These are phyloP conservation scores for Cystofilobasidium macerans DNA, from an alignment of 768 basidiomycete species.

Conservation along the genomic window DNA sequence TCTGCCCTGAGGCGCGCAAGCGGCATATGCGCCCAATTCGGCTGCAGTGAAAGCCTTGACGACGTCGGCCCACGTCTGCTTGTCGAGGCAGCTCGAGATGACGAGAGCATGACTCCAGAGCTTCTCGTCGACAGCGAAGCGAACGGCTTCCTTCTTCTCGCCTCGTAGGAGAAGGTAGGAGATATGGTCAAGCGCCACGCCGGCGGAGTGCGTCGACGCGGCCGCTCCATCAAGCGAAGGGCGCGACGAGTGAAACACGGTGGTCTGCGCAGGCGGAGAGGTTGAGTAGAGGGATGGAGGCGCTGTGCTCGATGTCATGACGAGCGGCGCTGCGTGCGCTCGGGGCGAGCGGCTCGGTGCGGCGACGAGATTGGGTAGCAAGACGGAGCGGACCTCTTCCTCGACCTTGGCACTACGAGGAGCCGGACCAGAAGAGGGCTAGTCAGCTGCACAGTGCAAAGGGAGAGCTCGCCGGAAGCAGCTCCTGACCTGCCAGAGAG, in stretches of 20 bases:
- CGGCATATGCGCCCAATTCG: slow-evolving; percentile 46
- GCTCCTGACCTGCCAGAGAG: slow-evolving; percentile 67
- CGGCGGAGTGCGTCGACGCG: slow-evolving; percentile 46
- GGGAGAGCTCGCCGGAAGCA: neutral
- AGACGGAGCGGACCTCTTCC: slow-evolving; percentile 49
- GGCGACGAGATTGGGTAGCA: slow-evolving; percentile 14
- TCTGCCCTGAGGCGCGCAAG: neutral
- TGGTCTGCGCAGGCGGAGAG: neutral
- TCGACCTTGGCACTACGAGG: slow-evolving; percentile 54
- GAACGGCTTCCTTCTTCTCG: slow-evolving; percentile 73
- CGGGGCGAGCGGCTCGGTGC: neutral
- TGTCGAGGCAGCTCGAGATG: slow-evolving; percentile 83
- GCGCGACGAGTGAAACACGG: neutral
- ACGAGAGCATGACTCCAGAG: slow-evolving; percentile 94
- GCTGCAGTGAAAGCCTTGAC: slow-evolving; percentile 70
- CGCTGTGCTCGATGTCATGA: neutral
- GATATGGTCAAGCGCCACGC: slow-evolving; percentile 61
- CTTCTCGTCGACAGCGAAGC: slow-evolving; percentile 74
- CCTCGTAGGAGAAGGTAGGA: slow-evolving; percentile 70
- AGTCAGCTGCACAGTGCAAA: neutral
- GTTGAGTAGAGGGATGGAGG: neutral
- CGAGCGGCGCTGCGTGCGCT: neutral
- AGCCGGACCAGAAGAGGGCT: neutral
- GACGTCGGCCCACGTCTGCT: slow-evolving; percentile 84
- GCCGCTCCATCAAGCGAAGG: neutral